A percentile compares a stretch with the other conserved stretches of the same genome.
Conservation (phyloP, 2,329 filamentous ascomycete species). For the Knufia fluminis region DNA sequence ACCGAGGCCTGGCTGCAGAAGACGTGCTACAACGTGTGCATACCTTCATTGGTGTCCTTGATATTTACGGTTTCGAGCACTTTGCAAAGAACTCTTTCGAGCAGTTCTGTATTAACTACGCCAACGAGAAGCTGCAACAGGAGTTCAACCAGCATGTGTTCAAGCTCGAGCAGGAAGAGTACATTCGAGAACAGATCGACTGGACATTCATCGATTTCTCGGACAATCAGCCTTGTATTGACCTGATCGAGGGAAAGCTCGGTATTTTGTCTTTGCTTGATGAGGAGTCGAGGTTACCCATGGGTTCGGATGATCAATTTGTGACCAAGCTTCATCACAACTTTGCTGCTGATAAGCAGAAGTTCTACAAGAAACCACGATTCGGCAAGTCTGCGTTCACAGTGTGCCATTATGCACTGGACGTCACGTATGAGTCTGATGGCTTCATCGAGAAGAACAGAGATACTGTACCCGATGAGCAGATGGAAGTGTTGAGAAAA, state of each 20-base stretch:
- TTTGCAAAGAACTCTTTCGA: constrained; percentile 99
- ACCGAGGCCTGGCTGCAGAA: constrained; percentile 78
- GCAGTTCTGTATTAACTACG: constrained; percentile 99
- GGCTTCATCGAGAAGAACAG: constrained; percentile 99
- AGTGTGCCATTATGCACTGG: constrained; percentile 94
- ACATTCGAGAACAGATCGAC: constrained; percentile 89
- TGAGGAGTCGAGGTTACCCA: constrained; percentile 90
- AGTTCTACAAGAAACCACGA: constrained; percentile 96
- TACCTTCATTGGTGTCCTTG: constrained; percentile 93
- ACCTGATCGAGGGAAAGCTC: constrained; percentile 93
- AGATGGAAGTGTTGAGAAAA: constrained; percentile 81
- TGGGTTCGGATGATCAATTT: constrained; percentile 95
- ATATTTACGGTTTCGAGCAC: constrained; percentile 99
- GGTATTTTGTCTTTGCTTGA: constrained; percentile 87
- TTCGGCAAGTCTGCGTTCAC: constrained; percentile 98
- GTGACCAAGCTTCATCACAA: constrained; percentile 94
- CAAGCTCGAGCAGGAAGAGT: constrained; percentile 97
- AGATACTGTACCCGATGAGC: constrained; percentile 96
- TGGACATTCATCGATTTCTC: constrained; percentile 99
- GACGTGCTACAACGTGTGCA: constrained; percentile 71
- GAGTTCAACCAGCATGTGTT: constrained; percentile 99
- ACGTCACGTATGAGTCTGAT: constrained; percentile 97
- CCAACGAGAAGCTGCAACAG: constrained; percentile 97
- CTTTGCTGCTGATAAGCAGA: constrained; percentile 80
- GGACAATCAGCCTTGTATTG: constrained; percentile 97